Evolutionary conservation across 108 stramenopile species (phyloP).

Genomic region (Skeletonema potamos): DNA sequence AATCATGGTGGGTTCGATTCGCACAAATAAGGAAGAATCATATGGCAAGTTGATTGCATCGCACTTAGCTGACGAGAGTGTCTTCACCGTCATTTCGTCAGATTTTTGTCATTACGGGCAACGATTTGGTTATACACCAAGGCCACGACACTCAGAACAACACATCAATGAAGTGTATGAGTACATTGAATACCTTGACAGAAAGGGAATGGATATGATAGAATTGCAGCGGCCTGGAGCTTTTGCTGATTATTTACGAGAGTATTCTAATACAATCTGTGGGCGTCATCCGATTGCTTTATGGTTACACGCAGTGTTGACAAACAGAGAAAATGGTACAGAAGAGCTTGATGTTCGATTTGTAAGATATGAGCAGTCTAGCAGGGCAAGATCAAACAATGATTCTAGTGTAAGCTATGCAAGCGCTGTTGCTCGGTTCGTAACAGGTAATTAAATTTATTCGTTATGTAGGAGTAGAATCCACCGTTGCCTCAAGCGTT

Average conservation of each 20-base stretch:
- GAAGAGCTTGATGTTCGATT: conserved; percentile 56
- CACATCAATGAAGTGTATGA: conserved; percentile 39
- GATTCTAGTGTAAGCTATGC: conserved; percentile 90
- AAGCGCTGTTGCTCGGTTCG: conserved; percentile 61
- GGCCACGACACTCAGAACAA: conserved; percentile 12
- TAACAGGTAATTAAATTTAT: conserved; percentile 3
- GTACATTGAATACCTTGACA: conserved; percentile 71
- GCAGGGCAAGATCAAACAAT: conserved; percentile 45
- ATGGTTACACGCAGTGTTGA: conserved; percentile 63
- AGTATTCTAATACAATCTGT: conserved; percentile 83
- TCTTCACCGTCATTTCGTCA: conserved; percentile 68
- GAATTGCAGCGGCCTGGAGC: conserved; percentile 76
- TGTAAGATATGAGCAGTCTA: conserved; percentile 78
- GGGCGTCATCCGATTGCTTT: conserved; percentile 82
- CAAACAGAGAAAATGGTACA: not conserved
- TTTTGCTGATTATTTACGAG: conserved; percentile 79
- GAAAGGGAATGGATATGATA: conserved; percentile 77
- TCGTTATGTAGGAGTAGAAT: too few species aligned
- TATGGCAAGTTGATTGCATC: conserved; percentile 64
- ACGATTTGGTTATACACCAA: conserved; percentile 43
- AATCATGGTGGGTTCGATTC: conserved; percentile 79
- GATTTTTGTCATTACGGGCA: conserved; percentile 82
- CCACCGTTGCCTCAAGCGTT: conserved; percentile 1
- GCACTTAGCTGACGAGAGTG: conserved; percentile 50
- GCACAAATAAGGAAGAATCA: conserved; percentile 39